A percentile compares a stretch with the other conserved stretches of the same genome.
Conservation (phyloP, 768 basidiomycete species). For the Russula foetens region DNA sequence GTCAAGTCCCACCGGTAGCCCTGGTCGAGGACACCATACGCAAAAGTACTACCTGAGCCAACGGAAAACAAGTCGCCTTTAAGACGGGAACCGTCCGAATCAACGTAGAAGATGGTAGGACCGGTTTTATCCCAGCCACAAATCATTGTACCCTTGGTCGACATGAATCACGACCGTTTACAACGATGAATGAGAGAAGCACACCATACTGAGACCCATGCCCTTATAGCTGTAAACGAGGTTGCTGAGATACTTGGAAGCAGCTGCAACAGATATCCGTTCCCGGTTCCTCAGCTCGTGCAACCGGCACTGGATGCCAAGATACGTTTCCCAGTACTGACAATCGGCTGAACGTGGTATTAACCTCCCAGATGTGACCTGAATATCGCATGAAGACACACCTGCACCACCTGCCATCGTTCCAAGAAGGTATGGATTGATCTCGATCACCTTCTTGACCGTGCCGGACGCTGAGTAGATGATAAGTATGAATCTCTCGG, state of each 20-base stretch:
- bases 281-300: conserved; percentile 95
- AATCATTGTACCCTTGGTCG: conserved; percentile 89
- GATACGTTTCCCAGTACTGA: conserved; percentile 98
- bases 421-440: conserved; percentile 96
- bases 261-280: conserved; percentile 98
- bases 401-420: conserved; percentile 99
- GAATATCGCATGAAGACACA: conserved; percentile 28
- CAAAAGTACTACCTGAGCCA: conserved; percentile 95
- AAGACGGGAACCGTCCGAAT: conserved; percentile 91
- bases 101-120: conserved; percentile 93
- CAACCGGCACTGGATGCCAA: conserved; percentile 94
- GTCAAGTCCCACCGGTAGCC: conserved; percentile 89
- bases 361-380: neutral
- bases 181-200: conserved; percentile 20
- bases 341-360: conserved; percentile 61
- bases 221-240: conserved; percentile 98
- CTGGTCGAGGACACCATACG: conserved; percentile 98
- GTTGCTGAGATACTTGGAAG: conserved; percentile 95
- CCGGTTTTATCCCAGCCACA: conserved; percentile 99
- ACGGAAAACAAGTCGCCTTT: conserved; percentile 99
- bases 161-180: neutral
- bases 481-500: neutral
- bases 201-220: conserved; percentile 98
- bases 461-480: conserved; percentile 74
- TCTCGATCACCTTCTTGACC: conserved; percentile 99